Evolutionary conservation across 2,329 filamentous ascomycete genomes (phyloP), one percentile per base, ranked within the genome.

Genomic region (Tolypocladium sp.): DNA sequence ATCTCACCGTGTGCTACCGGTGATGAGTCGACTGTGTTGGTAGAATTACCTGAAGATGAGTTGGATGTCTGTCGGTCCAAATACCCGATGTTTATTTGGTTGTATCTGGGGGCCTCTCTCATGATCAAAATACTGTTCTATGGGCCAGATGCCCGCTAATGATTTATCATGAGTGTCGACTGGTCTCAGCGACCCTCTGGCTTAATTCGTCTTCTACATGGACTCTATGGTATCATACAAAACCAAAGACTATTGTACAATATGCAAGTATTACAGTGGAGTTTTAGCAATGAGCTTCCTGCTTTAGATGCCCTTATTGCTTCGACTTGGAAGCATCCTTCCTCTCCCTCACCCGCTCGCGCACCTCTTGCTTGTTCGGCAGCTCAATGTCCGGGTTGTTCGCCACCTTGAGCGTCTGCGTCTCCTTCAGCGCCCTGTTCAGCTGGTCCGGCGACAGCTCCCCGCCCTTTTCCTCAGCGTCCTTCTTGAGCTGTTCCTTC

Each of bases 1-100:
- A 85, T 60, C 63, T 84, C 62, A 79, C 78, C 0, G 75, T 85
- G 8, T 73, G 85, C 53, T 83, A 85, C 65, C 74, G 77, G 58
- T 84, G 70, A 68, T n/a, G 57, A 30, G 22, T 57, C 52, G 41
- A 37, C 20, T 37, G 13, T 12, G 3, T 10, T 51, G 25, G 44
- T 17, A 10, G 6, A 4, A 30, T 30, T 17, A 4, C 42, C 22
- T 27, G 5, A 1, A 27, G 22, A 49, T 49, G 44, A 10, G 27
- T 4, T 30, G 1, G 6, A 5, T 20, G 15, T 10, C 25, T 20
- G 15, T 22, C 44, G 25, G 15, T 20, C 25, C 25, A 30, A 49
- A 6, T 49, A 15, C 15, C 44, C 15, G 13, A 27, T 12, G 22
- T 17, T 17, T 30, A 3, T 12, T 12, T 22, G 22, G 4, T 13